Base-by-base conservation (phyloP, 108 stramenopile species). In the Nitzschia putrida region DNA sequence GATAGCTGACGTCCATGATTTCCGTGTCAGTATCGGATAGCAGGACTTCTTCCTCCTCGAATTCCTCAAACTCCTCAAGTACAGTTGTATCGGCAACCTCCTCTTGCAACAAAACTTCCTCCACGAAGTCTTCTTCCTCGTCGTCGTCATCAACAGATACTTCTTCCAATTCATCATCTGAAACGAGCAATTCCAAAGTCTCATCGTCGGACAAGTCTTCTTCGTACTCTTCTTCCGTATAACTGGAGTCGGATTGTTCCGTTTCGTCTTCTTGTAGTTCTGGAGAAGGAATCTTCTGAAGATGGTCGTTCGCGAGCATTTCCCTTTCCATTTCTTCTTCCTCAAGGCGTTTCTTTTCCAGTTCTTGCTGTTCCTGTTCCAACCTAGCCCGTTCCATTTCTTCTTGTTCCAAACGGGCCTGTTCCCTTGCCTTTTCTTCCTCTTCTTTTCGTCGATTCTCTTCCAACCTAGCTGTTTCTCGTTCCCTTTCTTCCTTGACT, bases 131-230 rank as follows among this genome's bases (percentile, higher is more conserved):
- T 49, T 49, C 44, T 44, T 11, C 13, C 34, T 58, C 58, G n/a
- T 40, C 58, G 3, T 21, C 3, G 6, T 55, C 8, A 2, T 57
- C 54, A n/a, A 56, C 67, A 55, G 56, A 23, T 0, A 53, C 13
- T 23, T 68, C 39, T 56, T 68, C 67, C 38, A 39, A 29, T 10
- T 55, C 22, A 34, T 52, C 65, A 38, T 53, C 65, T 0, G 24
- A 18, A 14, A 18, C 26, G 23, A 7, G 13, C 16, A 22, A 5
- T 23, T 64, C 63, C 2, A 64, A 1, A 22, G 23, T 18, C 11
- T 41, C 40, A 24, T 64, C 44, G 34, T 64, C 63, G 23, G 44
- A 14, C 6, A 4, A 14, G 13, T 21, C 24, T 8, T 42, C 59
- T 41, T 42, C 40, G 59, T 5, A 39, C 37, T 42, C 40, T 2